Evolutionary conservation across 2,329 filamentous ascomycete species (phyloP).

Genomic region (Eutypa lata): DNA sequence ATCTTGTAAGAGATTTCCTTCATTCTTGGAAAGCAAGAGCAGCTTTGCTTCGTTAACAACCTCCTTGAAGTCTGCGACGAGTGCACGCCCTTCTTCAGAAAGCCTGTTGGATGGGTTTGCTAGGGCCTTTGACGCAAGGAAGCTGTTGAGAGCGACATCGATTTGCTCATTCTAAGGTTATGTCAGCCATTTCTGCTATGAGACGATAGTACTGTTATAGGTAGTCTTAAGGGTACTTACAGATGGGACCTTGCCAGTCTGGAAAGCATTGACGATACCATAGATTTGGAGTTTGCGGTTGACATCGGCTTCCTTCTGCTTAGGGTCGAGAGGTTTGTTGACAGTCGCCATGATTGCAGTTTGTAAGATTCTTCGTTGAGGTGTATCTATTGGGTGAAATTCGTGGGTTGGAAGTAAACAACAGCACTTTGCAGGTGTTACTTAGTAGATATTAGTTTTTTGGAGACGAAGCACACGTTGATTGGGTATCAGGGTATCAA

Average conservation of each 20-base stretch:
- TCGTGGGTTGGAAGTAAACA: no score
- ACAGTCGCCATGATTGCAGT: conserved; percentile 41
- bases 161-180: conserved; percentile 79
- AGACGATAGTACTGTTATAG: background rate
- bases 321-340: conserved; percentile 70
- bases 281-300: conserved; percentile 94
- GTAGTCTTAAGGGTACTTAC: conserved; percentile 47
- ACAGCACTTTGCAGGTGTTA: no score
- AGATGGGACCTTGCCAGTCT: conserved; percentile 86
- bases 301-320: conserved; percentile 80
- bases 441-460: no score
- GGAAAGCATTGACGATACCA: conserved; percentile 83
- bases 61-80: conserved; percentile 73
- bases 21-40: conserved; percentile 87
- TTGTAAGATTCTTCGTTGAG: background rate
- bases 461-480: background rate
- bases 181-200: conserved; percentile 7
- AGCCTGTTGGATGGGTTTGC: conserved; percentile 70
- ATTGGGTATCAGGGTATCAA: background rate
- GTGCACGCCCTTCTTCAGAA: conserved; percentile 74
- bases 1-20: conserved; percentile 90
- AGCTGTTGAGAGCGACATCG: conserved; percentile 89
- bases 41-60: conserved; percentile 79
- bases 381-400: background rate
- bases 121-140: conserved; percentile 69